These are phyloP conservation scores for Cladosporium sp. DNA, from an alignment of 2,329 filamentous ascomycete species.

Conservation along the genomic window DNA sequence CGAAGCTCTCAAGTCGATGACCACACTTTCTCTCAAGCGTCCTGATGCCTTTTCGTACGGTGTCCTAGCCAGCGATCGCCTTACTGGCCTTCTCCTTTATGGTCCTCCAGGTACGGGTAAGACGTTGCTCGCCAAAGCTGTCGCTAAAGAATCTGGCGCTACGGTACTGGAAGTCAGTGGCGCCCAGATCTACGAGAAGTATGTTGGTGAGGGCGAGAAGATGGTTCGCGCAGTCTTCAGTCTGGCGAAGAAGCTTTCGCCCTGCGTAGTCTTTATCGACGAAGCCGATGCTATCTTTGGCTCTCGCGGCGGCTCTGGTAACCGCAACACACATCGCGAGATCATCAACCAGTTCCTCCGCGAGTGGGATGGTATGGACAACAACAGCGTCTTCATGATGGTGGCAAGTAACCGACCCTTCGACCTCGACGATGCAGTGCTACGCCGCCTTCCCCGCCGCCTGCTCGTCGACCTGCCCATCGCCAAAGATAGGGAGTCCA, in stretches of 20 bases:
- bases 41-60: slow-evolving; percentile 97
- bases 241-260: slow-evolving; percentile 83
- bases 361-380: slow-evolving; percentile 92
- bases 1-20: slow-evolving; percentile 82
- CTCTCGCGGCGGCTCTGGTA: slow-evolving; percentile 62
- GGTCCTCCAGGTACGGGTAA: slow-evolving; percentile 88
- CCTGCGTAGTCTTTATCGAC: slow-evolving; percentile 93
- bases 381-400: slow-evolving; percentile 86
- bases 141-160: slow-evolving; percentile 62
- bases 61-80: slow-evolving; percentile 83
- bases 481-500: slow-evolving; percentile 61
- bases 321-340: slow-evolving; percentile 72
- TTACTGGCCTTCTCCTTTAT: slow-evolving; percentile 93
- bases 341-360: slow-evolving; percentile 95
- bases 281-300: slow-evolving; percentile 92
- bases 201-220: slow-evolving; percentile 93
- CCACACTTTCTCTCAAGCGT: slow-evolving; percentile 76
- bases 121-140: slow-evolving; percentile 68
- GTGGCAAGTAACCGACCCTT: slow-evolving; percentile 94
- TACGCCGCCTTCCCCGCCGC: slow-evolving; percentile 69
- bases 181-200: slow-evolving; percentile 92
- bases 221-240: slow-evolving; percentile 90
- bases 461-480: slow-evolving; percentile 70
- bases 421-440: slow-evolving; percentile 83
- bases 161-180: slow-evolving; percentile 79